These are phyloP conservation scores for Yamadazyma blattariae DNA, from an alignment of 1,139 yeast species.

Conservation along the genomic window DNA sequence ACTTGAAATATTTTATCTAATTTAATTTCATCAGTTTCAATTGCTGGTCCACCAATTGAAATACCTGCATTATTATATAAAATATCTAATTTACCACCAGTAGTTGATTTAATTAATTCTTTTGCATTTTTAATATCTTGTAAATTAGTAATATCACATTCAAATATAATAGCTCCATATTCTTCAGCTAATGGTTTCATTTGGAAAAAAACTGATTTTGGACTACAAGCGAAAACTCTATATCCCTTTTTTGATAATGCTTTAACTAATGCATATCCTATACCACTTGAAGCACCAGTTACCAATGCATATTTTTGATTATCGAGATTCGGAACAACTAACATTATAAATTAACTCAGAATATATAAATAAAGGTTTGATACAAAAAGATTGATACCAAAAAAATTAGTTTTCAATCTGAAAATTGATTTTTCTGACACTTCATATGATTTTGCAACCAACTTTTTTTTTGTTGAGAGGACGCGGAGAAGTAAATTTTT, in stretches of 20 bases:
- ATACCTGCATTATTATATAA: conserved; percentile 37
- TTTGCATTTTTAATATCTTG: conserved; percentile 26
- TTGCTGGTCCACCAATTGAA: conserved; percentile 30
- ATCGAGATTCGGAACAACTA: conserved; percentile 4
- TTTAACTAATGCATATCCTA: conserved; percentile 31
- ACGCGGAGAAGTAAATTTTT: too few relatives aligned
- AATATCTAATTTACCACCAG: conserved; percentile 28
- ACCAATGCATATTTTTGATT: conserved; percentile 26
- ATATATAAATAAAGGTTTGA: background rate
- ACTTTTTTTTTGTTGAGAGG: too few relatives aligned
- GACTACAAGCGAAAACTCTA: conserved; percentile 33
- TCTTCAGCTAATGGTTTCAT: conserved; percentile 27
- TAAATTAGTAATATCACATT: conserved; percentile 29
- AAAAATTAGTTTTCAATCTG: too few relatives aligned
- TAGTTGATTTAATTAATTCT: conserved; percentile 18
- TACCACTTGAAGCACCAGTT: conserved; percentile 42
- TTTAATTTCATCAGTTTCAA: conserved; percentile 26
- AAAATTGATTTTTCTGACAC: background rate
- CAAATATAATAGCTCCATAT: conserved; percentile 28
- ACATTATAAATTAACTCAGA: conserved; percentile 1
- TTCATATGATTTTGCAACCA: background rate
- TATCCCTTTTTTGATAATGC: conserved; percentile 30
- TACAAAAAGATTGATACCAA: background rate
- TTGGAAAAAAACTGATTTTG: conserved; percentile 19
- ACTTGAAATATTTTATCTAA: conserved; percentile 26